phyloP scores from a whole-genome alignment of 2,329 filamentous ascomycete genomes.

The Ramichloridium luteum region DNA sequence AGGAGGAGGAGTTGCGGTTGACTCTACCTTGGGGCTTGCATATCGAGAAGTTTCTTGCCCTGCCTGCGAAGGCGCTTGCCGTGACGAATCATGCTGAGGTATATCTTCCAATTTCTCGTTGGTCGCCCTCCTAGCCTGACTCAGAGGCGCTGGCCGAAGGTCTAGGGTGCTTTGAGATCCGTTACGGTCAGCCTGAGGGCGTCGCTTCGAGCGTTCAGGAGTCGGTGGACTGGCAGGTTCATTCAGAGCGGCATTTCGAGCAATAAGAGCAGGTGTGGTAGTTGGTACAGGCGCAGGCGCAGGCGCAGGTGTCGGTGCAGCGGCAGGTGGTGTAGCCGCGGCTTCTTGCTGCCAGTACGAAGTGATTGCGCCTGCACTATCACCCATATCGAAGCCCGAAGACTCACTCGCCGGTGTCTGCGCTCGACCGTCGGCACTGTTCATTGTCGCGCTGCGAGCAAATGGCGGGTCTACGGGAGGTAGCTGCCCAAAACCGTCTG shows the following conservation, averaged over 20 bases:
- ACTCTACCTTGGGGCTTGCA: too few relatives aligned
- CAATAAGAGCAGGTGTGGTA: too few relatives aligned
- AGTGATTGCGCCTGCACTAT: constrained; percentile 16
- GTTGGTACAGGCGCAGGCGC: constrained; percentile 4
- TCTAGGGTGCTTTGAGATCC: constrained; percentile 15
- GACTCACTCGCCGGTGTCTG: constrained; percentile 13
- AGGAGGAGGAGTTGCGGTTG: too few relatives aligned
- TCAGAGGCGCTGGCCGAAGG: constrained; percentile 22
- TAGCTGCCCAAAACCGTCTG: too few relatives aligned
- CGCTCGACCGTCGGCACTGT: too few relatives aligned
- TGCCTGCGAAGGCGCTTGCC: too few relatives aligned
- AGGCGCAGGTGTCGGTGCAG: constrained; percentile 4
- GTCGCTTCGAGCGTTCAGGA: constrained; percentile 15
- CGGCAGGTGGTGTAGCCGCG: too few relatives aligned
- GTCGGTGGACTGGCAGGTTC: constrained; percentile 13
- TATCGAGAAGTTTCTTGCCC: too few relatives aligned
- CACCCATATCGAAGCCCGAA: constrained; percentile 13
- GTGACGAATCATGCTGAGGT: too few relatives aligned
- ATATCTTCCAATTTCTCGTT: too few relatives aligned
- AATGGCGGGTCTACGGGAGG: too few relatives aligned
- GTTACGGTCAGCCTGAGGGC: constrained; percentile 11
- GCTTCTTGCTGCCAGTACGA: constrained; percentile 18
- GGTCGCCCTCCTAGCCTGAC: constrained; percentile 6
- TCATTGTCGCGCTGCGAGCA: too few relatives aligned
- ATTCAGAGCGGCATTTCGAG: constrained; percentile 5